phyloP scores from a whole-genome alignment of 352 stramenopile genomes.

The Globisporangium abappressorium region DNA sequence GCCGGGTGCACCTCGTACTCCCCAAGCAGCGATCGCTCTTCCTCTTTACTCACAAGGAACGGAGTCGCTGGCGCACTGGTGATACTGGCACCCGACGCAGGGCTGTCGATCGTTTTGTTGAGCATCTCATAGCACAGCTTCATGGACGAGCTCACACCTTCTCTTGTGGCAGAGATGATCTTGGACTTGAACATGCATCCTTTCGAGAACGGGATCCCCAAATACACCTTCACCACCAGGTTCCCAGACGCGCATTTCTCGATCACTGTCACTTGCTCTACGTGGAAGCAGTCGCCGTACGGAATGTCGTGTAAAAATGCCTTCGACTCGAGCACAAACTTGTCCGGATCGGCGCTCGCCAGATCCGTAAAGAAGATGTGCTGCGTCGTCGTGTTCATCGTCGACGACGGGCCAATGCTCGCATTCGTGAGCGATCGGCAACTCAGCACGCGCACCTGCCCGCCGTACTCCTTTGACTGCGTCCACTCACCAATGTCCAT shows the following conservation, averaged over 20 bases:
- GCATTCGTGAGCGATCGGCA: constrained; percentile 78
- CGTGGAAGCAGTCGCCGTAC: constrained; percentile 83
- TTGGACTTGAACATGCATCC: constrained; percentile 90
- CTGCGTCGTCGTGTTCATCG: constrained; percentile 80
- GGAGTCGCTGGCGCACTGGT: constrained; percentile 34
- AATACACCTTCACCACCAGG: constrained; percentile 57
- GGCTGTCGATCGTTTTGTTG: constrained; percentile 42
- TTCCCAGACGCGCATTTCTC: constrained; percentile 38
- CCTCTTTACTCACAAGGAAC: constrained; percentile 67
- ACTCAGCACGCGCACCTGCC: constrained; percentile 57
- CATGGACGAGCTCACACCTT: constrained; percentile 51
- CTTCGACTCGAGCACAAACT: constrained; percentile 60
- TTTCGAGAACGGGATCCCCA: constrained; percentile 85
- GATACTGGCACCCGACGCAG: constrained; percentile 6
- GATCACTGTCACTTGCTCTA: constrained; percentile 68
- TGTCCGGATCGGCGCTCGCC: constrained; percentile 34
- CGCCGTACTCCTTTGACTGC: constrained; percentile 62
- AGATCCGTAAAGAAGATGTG: constrained; percentile 50
- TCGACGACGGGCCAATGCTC: constrained; percentile 76
- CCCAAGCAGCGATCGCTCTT: constrained; percentile 64
- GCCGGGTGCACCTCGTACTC: constrained; percentile 59
- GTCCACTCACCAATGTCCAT: constrained; percentile 67
- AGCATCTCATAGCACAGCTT: constrained; percentile 61
- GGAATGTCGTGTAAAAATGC: constrained; percentile 81
- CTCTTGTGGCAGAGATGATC: constrained; percentile 78